These are phyloP conservation scores for Leptographium lundbergii DNA, from an alignment of 2,329 filamentous ascomycete species.

Conservation along the genomic window DNA sequence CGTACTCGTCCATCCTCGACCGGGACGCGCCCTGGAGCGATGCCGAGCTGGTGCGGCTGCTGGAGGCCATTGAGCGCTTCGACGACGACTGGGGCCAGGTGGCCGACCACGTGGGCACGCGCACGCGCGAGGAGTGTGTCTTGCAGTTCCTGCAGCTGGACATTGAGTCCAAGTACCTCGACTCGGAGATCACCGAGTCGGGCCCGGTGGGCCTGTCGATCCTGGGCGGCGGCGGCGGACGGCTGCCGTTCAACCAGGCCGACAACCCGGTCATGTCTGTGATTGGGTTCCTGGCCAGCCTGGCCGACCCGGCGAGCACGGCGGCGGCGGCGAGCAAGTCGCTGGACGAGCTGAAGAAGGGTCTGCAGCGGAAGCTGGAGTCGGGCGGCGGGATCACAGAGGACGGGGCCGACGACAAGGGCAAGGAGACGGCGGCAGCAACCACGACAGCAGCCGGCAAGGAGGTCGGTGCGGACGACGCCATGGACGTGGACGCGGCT, in stretches of 20 bases:
- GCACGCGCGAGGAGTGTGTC: constrained; percentile 90
- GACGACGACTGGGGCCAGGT: constrained; percentile 95
- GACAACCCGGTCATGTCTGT: constrained; percentile 97
- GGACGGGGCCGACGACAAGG: constrained; percentile 36
- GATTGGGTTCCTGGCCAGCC: constrained; percentile 81
- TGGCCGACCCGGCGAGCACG: constrained; percentile 81
- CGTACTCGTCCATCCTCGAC: constrained; percentile 65
- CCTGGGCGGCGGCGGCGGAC: constrained; percentile 62
- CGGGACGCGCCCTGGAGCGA: constrained; percentile 85
- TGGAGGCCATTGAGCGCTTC: constrained; percentile 84
- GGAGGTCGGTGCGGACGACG: constrained; percentile 48
- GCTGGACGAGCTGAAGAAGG: constrained; percentile 72
- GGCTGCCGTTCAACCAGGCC: constrained; percentile 78
- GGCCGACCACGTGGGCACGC: constrained; percentile 80
- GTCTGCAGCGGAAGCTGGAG: constrained; percentile 68
- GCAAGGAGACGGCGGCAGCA: constrained; percentile 32
- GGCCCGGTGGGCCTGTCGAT: constrained; percentile 47
- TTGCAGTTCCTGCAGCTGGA: constrained; percentile 92
- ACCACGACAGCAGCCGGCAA: neutral
- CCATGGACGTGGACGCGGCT: constrained; percentile 50
- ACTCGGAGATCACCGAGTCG: constrained; percentile 51
- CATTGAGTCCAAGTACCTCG: constrained; percentile 94
- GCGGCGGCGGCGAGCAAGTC: constrained; percentile 83
- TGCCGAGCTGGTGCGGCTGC: constrained; percentile 72
- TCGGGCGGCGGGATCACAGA: constrained; percentile 22